Percentiles rank a stretch among this genome's conserved stretches.
Conservation (phyloP, 192 early-diverging fungal species). For the Pilobolus umbonatus region DNA sequence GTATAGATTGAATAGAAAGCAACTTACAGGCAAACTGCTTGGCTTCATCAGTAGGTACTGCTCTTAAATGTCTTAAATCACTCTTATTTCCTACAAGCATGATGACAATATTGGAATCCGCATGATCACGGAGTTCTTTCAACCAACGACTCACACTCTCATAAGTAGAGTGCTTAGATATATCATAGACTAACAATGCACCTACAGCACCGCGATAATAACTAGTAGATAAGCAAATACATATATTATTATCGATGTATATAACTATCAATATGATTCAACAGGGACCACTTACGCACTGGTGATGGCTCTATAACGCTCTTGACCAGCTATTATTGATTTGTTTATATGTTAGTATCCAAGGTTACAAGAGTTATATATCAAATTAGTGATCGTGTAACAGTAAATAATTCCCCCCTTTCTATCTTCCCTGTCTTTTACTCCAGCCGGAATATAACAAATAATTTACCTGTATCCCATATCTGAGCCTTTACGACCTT, state of each 20-base stretch:
- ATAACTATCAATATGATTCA: background rate
- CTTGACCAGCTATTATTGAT: conserved; percentile 51
- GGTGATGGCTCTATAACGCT: conserved; percentile 84
- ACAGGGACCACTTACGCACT: conserved; percentile 42
- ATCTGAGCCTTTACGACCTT: conserved; percentile 99
- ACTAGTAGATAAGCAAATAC: conserved; percentile 33
- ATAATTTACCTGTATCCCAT: conserved; percentile 90
- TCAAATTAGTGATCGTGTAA: background rate
- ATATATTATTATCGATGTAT: background rate
- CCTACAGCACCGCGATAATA: conserved; percentile 98
- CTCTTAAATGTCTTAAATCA: conserved; percentile 93
- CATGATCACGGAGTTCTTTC: conserved; percentile 96
- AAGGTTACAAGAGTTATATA: background rate
- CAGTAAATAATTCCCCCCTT: background rate
- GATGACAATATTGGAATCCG: conserved; percentile 96
- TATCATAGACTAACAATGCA: conserved; percentile 95
- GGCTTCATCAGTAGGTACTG: conserved; percentile 96
- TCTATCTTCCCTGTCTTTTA: background rate
- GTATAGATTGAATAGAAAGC: conserved; percentile 2
- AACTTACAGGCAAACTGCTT: conserved; percentile 88
- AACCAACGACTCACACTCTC: conserved; percentile 97
- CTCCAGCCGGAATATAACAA: background rate
- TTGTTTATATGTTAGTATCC: too few species aligned
- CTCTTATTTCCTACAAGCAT: conserved; percentile 99
- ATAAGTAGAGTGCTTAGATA: conserved; percentile 93